phyloP scores from a whole-genome alignment of 75 land plant species.

The Isoetes taiwanensis region DNA sequence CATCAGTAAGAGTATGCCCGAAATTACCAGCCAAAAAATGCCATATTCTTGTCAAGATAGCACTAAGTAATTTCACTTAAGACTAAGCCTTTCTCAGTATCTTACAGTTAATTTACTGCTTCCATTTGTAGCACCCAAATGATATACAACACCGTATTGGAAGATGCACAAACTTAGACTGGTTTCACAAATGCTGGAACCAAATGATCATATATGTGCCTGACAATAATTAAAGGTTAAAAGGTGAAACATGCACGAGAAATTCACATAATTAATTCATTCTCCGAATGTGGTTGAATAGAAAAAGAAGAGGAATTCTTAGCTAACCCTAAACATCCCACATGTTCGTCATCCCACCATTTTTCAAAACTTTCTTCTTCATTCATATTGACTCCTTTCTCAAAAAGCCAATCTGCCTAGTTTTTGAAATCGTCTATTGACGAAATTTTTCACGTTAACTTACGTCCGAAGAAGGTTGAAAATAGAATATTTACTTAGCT shows the following conservation, averaged over 20 bases:
- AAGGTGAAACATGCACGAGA: no score
- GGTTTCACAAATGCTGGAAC: neutral
- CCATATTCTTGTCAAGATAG: neutral
- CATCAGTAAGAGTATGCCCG: no score
- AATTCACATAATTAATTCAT: no score
- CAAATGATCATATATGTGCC: neutral
- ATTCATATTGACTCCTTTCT: neutral
- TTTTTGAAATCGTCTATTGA: neutral
- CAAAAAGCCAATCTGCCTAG: neutral
- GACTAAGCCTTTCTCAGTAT: neutral
- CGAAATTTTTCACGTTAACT: no score
- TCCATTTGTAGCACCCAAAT: neutral
- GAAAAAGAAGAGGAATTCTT: no score
- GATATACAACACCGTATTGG: constrained; percentile 1
- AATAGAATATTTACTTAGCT: neutral
- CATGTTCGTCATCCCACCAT: constrained; percentile 7
- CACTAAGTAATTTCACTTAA: neutral
- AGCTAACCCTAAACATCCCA: no score
- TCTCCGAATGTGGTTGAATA: no score
- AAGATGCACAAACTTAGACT: neutral
- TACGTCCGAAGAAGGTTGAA: no score
- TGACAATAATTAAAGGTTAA: no score
- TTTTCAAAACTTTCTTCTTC: neutral
- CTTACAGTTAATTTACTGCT: neutral
- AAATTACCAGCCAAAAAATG: neutral